Percentiles rank a stretch among this genome's conserved stretches.
Evolutionary conservation across 805 yeast genomes (phyloP).

Genomic region (Hanseniaspora lindneri): DNA sequence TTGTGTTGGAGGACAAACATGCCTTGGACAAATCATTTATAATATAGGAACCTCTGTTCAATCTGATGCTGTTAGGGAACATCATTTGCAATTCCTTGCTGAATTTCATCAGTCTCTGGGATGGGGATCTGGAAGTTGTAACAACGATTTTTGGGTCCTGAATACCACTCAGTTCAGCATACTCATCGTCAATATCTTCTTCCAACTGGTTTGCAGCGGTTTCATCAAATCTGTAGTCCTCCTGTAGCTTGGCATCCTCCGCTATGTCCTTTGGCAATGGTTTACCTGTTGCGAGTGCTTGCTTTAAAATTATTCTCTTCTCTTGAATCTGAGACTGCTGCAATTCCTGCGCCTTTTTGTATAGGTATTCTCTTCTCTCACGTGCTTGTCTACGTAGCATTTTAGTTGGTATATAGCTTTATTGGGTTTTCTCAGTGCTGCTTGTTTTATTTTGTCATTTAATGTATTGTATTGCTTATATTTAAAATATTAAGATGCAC

Average conservation of each 20-base stretch:
- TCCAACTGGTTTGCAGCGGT: constrained; percentile 37
- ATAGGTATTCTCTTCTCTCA: constrained; percentile 87
- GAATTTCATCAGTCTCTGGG: constrained; percentile 74
- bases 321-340: constrained; percentile 80
- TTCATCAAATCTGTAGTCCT: constrained; percentile 79
- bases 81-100: constrained; percentile 81
- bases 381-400: constrained; percentile 89
- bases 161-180: constrained; percentile 73
- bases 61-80: constrained; percentile 78
- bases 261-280: constrained; percentile 82
- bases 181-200: constrained; percentile 77
- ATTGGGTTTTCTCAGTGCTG: not conserved
- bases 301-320: constrained; percentile 73
- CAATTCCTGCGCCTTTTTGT: constrained; percentile 74
- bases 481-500: too few relatives aligned
- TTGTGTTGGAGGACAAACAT: constrained; percentile 66
- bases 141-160: constrained; percentile 82
- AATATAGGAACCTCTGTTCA: constrained; percentile 87
- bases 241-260: constrained; percentile 70
- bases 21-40: constrained; percentile 75
- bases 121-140: constrained; percentile 88
- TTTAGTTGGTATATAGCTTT: not conserved
- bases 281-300: constrained; percentile 84
- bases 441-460: too few relatives aligned
- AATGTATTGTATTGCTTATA: too few relatives aligned